Evolutionary conservation across 768 basidiomycete species (phyloP).

Genomic region (Lentinula lateritia): DNA sequence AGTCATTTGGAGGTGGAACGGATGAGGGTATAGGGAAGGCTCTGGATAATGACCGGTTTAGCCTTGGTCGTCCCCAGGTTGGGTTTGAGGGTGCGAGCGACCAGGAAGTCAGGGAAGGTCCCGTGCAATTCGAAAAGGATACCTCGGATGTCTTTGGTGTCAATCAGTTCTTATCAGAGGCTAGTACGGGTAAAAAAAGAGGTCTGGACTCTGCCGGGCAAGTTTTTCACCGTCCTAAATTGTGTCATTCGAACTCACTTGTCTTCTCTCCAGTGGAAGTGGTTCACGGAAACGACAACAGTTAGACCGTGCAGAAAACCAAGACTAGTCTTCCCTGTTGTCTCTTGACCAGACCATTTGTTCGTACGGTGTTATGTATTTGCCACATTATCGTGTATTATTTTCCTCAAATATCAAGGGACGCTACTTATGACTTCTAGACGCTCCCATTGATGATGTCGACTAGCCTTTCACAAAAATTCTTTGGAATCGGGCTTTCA

Average conservation of each 20-base stretch:
- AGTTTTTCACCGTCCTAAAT: constrained; percentile 20
- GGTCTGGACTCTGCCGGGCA: constrained; percentile 75
- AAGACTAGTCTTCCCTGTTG: background rate
- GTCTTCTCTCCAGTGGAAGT: constrained; percentile 23
- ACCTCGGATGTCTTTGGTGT: constrained; percentile 95
- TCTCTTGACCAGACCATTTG: background rate
- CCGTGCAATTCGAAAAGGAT: constrained; percentile 99
- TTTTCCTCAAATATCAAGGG: no score
- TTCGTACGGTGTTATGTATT: constrained; percentile 4
- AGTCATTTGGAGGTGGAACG: constrained; percentile 90
- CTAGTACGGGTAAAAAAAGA: constrained; percentile 90
- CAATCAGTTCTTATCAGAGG: constrained; percentile 95
- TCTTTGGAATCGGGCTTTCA: constrained; percentile 14
- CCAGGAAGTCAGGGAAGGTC: constrained; percentile 84
- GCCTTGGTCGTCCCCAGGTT: constrained; percentile 73
- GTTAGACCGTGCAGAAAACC: constrained; percentile 25
- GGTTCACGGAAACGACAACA: constrained; percentile 53
- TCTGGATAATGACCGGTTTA: constrained; percentile 91
- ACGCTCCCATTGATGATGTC: background rate
- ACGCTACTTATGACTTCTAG: no score
- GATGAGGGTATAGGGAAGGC: constrained; percentile 92
- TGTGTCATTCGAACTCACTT: background rate
- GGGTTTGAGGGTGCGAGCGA: constrained; percentile 91
- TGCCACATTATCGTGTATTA: no score
- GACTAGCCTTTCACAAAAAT: constrained; percentile 14